Evolutionary conservation across 164 flowering plant species (phyloP).

Genomic region (Macadamia integrifolia): DNA sequence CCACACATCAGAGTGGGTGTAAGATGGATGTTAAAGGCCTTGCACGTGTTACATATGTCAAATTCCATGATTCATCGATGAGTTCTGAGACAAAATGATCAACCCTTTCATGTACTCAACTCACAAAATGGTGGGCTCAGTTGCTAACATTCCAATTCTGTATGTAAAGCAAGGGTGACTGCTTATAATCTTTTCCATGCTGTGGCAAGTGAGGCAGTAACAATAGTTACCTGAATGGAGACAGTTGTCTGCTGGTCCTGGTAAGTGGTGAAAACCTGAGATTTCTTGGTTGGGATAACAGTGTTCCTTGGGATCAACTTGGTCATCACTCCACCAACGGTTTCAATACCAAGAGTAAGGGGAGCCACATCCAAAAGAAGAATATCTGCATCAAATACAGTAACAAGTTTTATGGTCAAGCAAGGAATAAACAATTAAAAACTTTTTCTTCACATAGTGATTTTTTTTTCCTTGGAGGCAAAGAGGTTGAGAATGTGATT

Average conservation of each 20-base stretch:
- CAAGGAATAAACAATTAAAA: too few relatives aligned
- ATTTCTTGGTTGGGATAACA: conserved; percentile 40
- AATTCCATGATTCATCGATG: too few relatives aligned
- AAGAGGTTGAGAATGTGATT: too few relatives aligned
- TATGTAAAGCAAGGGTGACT: background rate
- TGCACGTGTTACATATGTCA: too few relatives aligned
- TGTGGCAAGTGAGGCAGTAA: background rate
- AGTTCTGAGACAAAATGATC: too few relatives aligned
- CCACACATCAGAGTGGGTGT: background rate
- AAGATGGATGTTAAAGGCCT: too few relatives aligned
- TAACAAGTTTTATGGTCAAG: too few relatives aligned
- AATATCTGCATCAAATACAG: conserved; percentile 19
- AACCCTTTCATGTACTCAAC: background rate
- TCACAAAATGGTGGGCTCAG: background rate
- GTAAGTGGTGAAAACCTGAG: conserved; percentile 38
- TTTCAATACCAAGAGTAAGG: conserved; percentile 38
- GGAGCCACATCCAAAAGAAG: conserved; percentile 40
- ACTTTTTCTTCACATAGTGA: too few relatives aligned
- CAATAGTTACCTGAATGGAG: conserved; percentile 28
- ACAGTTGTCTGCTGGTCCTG: conserved; percentile 42
- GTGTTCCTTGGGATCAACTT: conserved; percentile 43
- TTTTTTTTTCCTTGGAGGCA: too few relatives aligned
- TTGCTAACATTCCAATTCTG: background rate
- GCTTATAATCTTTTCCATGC: background rate
- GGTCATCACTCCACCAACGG: conserved; percentile 49